Evolutionary conservation across 331 rosid genomes (phyloP).

Genomic region (Saraca asoca): DNA sequence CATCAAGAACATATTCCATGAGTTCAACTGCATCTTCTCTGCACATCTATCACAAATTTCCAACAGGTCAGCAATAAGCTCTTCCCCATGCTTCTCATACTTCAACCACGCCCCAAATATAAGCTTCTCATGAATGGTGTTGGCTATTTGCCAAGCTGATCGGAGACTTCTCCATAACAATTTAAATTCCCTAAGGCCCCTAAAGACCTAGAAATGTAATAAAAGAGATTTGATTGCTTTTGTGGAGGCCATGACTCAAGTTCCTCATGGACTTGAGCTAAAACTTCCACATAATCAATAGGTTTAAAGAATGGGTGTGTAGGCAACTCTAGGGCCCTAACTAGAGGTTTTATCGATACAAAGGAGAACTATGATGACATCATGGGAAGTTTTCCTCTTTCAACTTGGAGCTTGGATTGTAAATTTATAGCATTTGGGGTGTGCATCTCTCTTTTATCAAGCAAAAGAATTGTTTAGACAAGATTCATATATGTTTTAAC

Average conservation of each 20-base stretch:
- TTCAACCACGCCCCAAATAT: slow-evolving; percentile 90
- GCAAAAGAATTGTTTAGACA: too few relatives aligned
- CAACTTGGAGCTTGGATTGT: slow-evolving; percentile 87
- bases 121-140: slow-evolving; percentile 75
- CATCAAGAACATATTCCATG: slow-evolving; percentile 78
- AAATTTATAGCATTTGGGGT: slow-evolving; percentile 77
- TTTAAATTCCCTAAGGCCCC: slow-evolving; percentile 84
- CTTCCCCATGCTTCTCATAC: slow-evolving; percentile 90
- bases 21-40: slow-evolving; percentile 86
- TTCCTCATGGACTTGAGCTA: slow-evolving; percentile 94
- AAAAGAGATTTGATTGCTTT: slow-evolving; percentile 71
- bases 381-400: slow-evolving; percentile 82
- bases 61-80: slow-evolving; percentile 65
- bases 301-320: slow-evolving; percentile 77
- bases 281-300: slow-evolving; percentile 78
- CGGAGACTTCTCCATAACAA: slow-evolving; percentile 85
- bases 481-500: too few relatives aligned
- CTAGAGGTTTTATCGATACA: slow-evolving; percentile 76
- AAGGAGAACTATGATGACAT: slow-evolving; percentile 60
- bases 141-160: slow-evolving; percentile 79
- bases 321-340: slow-evolving; percentile 84
- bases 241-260: slow-evolving; percentile 76
- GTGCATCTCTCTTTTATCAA: slow-evolving; percentile 75
- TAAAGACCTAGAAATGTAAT: slow-evolving; percentile 82
- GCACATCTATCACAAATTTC: slow-evolving; percentile 73